Evolutionary conservation across 2,329 filamentous ascomycete species (phyloP), one percentile per base, ranked within the genome.

Genomic region (Escovopsis sp.): DNA sequence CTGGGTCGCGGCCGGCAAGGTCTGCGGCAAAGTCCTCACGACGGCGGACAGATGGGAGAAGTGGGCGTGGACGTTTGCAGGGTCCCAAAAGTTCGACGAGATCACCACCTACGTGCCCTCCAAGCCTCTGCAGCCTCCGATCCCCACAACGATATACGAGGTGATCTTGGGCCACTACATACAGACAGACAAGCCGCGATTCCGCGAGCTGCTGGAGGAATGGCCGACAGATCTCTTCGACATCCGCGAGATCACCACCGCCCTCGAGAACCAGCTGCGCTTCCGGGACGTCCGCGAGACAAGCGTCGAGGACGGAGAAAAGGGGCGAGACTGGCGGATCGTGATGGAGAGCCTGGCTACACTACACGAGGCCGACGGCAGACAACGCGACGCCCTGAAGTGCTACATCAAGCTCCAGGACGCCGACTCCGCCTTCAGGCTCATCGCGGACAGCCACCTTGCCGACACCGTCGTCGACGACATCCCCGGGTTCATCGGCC

Each of bases 341-440:
- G 70, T 98, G n/a, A 76, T 86, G 61, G 84, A 87, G 50, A 76
- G 81, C 39, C 64, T 98, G 26, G 88, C 85, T 1, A 85, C 78
- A 49, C 64, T 98, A 13, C 84, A 88, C 50, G 73, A 94, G 37
- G 81, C 82, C 8, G 80, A 78, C 44, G 83, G 84, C 0, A 76
- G 82, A 38, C 77, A 83, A 43, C 71, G 81, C 37, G 86, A 96
- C 50, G 88, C 92, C 2, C 62, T 98, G 31, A 78, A 74, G 49
- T 90, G 80, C 55, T 94, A 92, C 52, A 92, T 98, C 50, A 77
- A 73, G 42, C 70, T 96, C 4, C 86, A 94, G 51, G 85, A 98
- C 57, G 87, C 86, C 1, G 86, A 96, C 51, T 79, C 81, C 9
- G 83, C 84, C 0, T 88, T 98, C 70, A 64, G 70, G 11, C 60